Evolutionary conservation across 2,329 filamentous ascomycete genomes (phyloP).

Genomic region (Microsporum canis): DNA sequence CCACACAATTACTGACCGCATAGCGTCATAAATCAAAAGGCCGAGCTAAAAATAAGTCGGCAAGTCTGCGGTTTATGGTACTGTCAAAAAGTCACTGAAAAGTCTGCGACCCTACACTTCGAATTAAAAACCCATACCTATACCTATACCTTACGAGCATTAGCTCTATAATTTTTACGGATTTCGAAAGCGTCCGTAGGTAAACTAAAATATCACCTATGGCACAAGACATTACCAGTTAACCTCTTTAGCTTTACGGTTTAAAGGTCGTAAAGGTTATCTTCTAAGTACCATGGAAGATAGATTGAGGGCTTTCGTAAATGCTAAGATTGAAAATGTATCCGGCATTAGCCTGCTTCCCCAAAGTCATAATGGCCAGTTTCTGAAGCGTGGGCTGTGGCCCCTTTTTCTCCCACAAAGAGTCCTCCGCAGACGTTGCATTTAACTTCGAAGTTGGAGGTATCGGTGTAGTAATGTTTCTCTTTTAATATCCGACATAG

Average conservation of each 20-base stretch:
- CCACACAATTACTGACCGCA: not conserved
- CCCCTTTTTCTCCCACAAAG: constrained; percentile 37
- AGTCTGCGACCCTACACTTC: no score
- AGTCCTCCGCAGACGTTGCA: constrained; percentile 52
- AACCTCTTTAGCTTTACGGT: no score
- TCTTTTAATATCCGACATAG: constrained; percentile 56
- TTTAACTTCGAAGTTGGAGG: constrained; percentile 62
- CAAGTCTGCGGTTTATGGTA: no score
- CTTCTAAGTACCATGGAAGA: not conserved
- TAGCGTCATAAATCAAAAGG: not conserved
- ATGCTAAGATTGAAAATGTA: not conserved
- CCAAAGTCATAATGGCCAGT: constrained; percentile 42
- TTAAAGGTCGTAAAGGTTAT: not conserved
- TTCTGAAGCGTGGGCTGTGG: constrained; percentile 35
- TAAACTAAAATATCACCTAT: no score
- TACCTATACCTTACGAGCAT: no score
- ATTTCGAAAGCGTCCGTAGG: no score
- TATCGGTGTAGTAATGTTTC: constrained; percentile 81
- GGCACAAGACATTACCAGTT: no score
- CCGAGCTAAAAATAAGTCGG: no score
- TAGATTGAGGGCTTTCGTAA: not conserved
- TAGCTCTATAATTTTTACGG: no score
- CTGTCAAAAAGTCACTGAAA: no score
- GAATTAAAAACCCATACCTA: no score
- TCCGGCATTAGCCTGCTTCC: constrained; percentile 28